Conservation (phyloP, 306 rosid species). For the Dryas alaskensis region DNA sequence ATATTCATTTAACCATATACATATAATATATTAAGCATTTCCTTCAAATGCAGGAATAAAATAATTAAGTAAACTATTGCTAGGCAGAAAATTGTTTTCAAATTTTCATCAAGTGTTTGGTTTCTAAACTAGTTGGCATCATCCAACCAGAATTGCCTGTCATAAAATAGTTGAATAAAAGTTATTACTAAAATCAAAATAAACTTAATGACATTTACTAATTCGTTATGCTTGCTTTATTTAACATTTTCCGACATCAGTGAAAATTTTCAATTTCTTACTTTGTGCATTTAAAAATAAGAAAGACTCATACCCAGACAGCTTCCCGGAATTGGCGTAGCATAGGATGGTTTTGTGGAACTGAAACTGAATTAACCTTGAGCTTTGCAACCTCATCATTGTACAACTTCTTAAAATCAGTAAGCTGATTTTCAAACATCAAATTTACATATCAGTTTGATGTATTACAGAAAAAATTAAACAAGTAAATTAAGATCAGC, state of each 20-base stretch:
- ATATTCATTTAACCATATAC: background rate
- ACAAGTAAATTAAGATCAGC: background rate
- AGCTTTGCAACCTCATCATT: slow-evolving; percentile 51
- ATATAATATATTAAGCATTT: background rate
- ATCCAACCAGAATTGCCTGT: background rate
- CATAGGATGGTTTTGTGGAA: slow-evolving; percentile 37
- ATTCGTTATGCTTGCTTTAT: background rate
- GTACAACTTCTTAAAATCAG: slow-evolving; percentile 65
- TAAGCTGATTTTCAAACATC: slow-evolving; percentile 41
- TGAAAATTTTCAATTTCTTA: background rate
- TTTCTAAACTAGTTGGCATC: background rate
- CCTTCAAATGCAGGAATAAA: background rate
- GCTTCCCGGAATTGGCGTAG: slow-evolving; percentile 79
- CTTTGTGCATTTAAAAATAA: background rate
- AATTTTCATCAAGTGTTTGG: background rate
- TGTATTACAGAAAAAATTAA: background rate
- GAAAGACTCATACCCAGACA: slow-evolving; percentile 67
- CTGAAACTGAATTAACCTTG: slow-evolving; percentile 44
- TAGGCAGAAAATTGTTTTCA: background rate
- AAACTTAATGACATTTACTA: background rate
- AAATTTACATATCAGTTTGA: slow-evolving; percentile 14
- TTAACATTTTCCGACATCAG: background rate
- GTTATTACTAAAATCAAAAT: background rate
- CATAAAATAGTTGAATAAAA: background rate
- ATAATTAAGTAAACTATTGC: background rate